A percentile compares a stretch with the other conserved stretches of the same genome.
Conservation (phyloP, 192 early-diverging fungal genomes). For the Gonapodya prolifera region DNA sequence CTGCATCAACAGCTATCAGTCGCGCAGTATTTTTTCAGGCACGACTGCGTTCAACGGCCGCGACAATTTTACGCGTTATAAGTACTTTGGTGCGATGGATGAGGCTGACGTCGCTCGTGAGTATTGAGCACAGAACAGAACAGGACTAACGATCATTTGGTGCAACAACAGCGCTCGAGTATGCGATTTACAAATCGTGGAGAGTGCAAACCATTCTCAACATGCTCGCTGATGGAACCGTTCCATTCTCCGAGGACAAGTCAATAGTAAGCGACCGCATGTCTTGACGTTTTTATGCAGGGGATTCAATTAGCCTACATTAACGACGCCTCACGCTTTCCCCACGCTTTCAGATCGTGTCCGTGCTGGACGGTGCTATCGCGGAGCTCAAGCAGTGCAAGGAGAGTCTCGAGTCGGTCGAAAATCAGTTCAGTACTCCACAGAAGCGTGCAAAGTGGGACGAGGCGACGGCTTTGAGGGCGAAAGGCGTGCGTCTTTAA, state of each 20-base stretch:
- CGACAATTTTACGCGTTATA: neutral
- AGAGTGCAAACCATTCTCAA: neutral
- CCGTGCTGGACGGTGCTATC: neutral
- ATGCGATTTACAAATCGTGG: neutral
- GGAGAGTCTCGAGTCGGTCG: neutral
- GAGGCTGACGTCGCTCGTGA: neutral
- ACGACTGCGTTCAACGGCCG: neutral
- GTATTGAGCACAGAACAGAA: neutral
- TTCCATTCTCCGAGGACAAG: neutral
- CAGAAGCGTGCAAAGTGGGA: neutral
- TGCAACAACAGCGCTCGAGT: neutral
- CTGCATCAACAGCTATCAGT: neutral
- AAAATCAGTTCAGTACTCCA: neutral
- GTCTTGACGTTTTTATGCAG: no score
- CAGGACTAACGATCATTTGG: no score
- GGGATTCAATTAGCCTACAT: no score
- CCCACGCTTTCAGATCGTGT: neutral
- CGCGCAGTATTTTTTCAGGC: neutral
- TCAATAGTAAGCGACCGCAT: no score
- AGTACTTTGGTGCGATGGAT: neutral
- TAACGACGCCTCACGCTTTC: no score
- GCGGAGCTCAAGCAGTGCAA: neutral
- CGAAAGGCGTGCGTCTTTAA: neutral
- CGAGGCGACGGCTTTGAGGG: neutral
- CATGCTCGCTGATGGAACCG: neutral